Evolutionary conservation across 257 asterid genomes (phyloP).

Genomic region (Solanum habrochaites): DNA sequence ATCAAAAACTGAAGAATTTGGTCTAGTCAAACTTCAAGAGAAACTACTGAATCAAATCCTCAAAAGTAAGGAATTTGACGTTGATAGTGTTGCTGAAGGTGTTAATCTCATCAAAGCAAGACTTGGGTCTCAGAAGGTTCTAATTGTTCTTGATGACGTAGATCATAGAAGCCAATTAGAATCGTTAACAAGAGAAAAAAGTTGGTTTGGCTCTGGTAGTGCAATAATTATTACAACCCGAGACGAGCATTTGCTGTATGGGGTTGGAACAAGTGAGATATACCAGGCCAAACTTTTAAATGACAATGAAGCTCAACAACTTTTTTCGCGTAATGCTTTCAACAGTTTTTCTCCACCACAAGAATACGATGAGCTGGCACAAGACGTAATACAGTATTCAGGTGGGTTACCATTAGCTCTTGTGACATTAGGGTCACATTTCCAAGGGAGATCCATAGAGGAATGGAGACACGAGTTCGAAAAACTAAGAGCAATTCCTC

Average conservation of each 20-base stretch:
- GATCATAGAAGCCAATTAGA: not conserved
- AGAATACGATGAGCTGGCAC: not conserved
- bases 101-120: not conserved
- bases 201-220: not conserved
- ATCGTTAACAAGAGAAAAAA: not conserved
- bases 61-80: not conserved
- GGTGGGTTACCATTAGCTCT: constrained; percentile 3
- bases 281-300: not conserved
- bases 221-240: not conserved
- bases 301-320: not conserved
- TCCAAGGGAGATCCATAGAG: not conserved
- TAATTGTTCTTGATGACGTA: not conserved
- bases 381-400: not conserved
- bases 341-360: not conserved
- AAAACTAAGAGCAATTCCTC: not conserved
- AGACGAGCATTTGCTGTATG: not conserved
- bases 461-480: not conserved
- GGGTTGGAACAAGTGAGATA: not conserved
- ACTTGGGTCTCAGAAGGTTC: not conserved
- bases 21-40: not conserved
- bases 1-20: not conserved
- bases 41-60: not conserved
- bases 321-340: not conserved
- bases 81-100: not conserved
- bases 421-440: not conserved